These are phyloP conservation scores for Penicillium frequentans DNA, from an alignment of 2,329 filamentous ascomycete genomes.

Conservation along the genomic window DNA sequence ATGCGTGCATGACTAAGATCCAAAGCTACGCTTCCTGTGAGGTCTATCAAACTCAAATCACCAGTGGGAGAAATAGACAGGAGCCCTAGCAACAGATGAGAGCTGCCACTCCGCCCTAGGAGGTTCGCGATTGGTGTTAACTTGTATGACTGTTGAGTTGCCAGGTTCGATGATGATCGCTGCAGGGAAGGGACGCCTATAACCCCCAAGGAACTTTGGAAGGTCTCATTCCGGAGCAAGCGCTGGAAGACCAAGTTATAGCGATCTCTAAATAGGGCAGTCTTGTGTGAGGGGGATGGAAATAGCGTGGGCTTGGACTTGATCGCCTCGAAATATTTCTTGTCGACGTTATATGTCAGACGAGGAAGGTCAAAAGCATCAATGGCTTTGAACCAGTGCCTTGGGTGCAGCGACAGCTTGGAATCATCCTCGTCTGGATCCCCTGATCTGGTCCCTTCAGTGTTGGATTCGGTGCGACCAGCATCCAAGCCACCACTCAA, in stretches of 20 bases:
- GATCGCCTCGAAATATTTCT: conserved; percentile 86
- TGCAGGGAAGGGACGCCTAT: conserved; percentile 56
- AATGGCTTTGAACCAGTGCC: conserved; percentile 81
- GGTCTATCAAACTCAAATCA: conserved; percentile 76
- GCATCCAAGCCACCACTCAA: conserved; percentile 46
- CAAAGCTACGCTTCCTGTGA: conserved; percentile 82
- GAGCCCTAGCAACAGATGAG: conserved; percentile 83
- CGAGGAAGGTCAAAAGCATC: conserved; percentile 80
- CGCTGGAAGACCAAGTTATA: conserved; percentile 93
- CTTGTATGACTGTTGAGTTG: conserved; percentile 70
- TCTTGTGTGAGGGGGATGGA: conserved; percentile 78
- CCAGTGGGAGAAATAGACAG: conserved; percentile 79
- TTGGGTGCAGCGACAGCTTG: conserved; percentile 66
- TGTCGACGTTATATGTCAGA: conserved; percentile 52
- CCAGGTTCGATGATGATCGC: conserved; percentile 57
- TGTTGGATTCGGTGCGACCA: conserved; percentile 47
- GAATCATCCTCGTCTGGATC: conserved; percentile 57
- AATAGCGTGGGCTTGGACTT: conserved; percentile 68
- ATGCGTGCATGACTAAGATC: conserved; percentile 78
- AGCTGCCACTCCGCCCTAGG: conserved; percentile 75
- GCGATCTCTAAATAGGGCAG: conserved; percentile 79
- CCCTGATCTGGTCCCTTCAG: conserved; percentile 41
- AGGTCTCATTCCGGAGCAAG: conserved; percentile 87
- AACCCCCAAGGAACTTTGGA: conserved; percentile 76
- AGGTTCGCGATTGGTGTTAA: conserved; percentile 81